Conservation (phyloP, 495 filamentous ascomycete species). For the Aspergillus funiculosus region DNA sequence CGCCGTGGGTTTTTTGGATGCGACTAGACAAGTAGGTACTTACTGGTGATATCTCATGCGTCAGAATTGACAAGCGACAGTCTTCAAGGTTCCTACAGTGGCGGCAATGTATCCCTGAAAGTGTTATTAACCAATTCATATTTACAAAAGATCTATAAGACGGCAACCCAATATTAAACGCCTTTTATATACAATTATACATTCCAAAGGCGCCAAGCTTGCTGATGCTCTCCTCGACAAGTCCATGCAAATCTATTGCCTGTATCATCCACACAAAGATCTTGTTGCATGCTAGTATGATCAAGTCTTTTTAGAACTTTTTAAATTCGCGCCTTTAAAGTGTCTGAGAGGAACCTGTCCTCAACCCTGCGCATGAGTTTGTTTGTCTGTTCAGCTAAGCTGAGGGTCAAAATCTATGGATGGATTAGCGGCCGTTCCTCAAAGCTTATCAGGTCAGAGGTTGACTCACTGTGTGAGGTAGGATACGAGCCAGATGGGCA, state of each 20-base stretch:
- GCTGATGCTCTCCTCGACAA: not conserved
- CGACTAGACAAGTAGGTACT: too few relatives aligned
- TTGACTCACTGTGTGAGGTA: conserved; percentile 77
- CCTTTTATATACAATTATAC: conserved; percentile 16
- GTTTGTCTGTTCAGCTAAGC: conserved; percentile 93
- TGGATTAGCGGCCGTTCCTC: conserved; percentile 4
- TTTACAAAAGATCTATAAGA: conserved; percentile 16
- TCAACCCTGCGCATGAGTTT: conserved; percentile 80
- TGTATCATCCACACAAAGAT: not conserved
- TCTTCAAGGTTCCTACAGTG: too few relatives aligned
- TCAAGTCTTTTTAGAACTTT: not conserved
- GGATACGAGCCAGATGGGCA: conserved; percentile 87
- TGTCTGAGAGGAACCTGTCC: conserved; percentile 53
- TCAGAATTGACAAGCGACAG: too few relatives aligned
- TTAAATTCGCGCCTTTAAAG: conserved; percentile 45
- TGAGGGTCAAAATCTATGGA: conserved; percentile 73
- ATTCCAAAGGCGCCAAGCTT: conserved; percentile 2
- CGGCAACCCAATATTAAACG: conserved; percentile 16
- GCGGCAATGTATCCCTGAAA: not conserved
- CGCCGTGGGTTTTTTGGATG: too few relatives aligned
- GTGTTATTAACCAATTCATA: conserved; percentile 10
- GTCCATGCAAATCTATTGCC: too few relatives aligned
- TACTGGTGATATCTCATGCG: too few relatives aligned
- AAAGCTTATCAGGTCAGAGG: not conserved
- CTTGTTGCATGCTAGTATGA: not conserved